phyloP scores from a whole-genome alignment of 129 eudicot genomes.

The Escallonia herrerae region DNA sequence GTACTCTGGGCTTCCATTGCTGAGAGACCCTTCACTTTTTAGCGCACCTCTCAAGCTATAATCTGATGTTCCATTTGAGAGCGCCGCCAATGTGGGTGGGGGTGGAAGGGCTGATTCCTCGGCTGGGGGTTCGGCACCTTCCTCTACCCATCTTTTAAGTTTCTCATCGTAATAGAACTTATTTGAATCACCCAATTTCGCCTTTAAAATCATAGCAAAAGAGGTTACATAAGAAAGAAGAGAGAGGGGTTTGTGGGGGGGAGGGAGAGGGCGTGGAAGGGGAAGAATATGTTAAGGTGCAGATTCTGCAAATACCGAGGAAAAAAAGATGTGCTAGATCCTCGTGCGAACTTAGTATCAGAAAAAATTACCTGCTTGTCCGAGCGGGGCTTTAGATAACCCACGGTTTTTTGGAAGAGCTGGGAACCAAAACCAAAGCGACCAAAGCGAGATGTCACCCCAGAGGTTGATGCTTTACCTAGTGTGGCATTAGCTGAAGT shows the following conservation, averaged over 20 bases:
- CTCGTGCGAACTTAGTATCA: neutral
- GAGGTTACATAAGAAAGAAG: neutral
- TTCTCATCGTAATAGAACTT: slow-evolving; percentile 88
- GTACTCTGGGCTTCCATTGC: slow-evolving; percentile 51
- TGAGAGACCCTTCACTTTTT: slow-evolving; percentile 37
- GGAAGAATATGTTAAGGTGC: no score
- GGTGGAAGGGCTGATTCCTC: slow-evolving; percentile 74
- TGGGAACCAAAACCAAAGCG: slow-evolving; percentile 81
- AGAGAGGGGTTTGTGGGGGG: no score
- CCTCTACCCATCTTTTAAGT: slow-evolving; percentile 97
- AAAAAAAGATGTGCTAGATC: no score
- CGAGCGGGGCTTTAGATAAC: slow-evolving; percentile 70
- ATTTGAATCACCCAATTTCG: slow-evolving; percentile 80
- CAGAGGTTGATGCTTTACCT: slow-evolving; percentile 44
- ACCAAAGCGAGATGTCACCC: slow-evolving; percentile 61
- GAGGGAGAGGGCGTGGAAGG: no score
- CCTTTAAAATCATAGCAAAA: slow-evolving; percentile 35
- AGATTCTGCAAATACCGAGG: no score
- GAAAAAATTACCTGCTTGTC: slow-evolving; percentile 61
- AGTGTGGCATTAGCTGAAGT: slow-evolving; percentile 31
- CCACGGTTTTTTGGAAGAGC: slow-evolving; percentile 68
- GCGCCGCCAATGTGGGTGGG: slow-evolving; percentile 60
- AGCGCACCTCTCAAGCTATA: slow-evolving; percentile 47
- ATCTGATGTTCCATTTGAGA: slow-evolving; percentile 64
- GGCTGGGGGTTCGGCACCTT: slow-evolving; percentile 84